Conservation (phyloP, 1,139 yeast genomes). For the Citeromyces siamensis region DNA sequence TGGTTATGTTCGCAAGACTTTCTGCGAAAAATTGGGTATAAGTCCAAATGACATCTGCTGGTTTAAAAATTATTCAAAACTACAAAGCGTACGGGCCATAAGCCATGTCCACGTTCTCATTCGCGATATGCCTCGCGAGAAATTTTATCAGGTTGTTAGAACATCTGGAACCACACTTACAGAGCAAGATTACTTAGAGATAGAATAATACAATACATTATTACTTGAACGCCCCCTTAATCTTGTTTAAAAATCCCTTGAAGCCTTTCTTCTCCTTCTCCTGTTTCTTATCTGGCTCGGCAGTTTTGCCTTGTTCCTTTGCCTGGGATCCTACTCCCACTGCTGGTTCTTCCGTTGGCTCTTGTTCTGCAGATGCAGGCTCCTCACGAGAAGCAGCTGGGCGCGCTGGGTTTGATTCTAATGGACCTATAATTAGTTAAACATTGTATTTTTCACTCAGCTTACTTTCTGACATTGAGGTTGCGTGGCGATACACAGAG, state of each 20-base stretch:
- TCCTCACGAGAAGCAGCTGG: neutral
- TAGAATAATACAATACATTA: neutral
- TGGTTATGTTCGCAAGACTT: conserved; percentile 29
- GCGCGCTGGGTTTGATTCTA: conserved; percentile 1
- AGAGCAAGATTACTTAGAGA: neutral
- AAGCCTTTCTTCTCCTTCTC: conserved; percentile 1
- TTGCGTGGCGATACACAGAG: no score
- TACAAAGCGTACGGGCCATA: conserved; percentile 45
- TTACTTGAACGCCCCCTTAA: neutral
- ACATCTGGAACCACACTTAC: neutral
- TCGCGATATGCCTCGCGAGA: conserved; percentile 18
- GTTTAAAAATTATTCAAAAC: conserved; percentile 52
- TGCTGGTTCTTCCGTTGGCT: neutral
- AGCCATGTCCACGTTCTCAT: conserved; percentile 50
- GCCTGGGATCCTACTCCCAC: neutral
- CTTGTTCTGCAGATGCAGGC: neutral
- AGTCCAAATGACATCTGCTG: conserved; percentile 29
- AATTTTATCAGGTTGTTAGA: neutral
- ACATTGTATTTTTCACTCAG: no score
- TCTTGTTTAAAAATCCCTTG: neutral
- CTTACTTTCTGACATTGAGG: no score
- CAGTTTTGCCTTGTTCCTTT: neutral
- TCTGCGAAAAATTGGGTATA: conserved; percentile 27
- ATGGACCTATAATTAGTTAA: no score
- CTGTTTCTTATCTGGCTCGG: no score